Percentiles rank a stretch among this genome's conserved stretches.
phyloP scores from a whole-genome alignment of 306 rosid species.

The Casuarina cunninghamiana region DNA sequence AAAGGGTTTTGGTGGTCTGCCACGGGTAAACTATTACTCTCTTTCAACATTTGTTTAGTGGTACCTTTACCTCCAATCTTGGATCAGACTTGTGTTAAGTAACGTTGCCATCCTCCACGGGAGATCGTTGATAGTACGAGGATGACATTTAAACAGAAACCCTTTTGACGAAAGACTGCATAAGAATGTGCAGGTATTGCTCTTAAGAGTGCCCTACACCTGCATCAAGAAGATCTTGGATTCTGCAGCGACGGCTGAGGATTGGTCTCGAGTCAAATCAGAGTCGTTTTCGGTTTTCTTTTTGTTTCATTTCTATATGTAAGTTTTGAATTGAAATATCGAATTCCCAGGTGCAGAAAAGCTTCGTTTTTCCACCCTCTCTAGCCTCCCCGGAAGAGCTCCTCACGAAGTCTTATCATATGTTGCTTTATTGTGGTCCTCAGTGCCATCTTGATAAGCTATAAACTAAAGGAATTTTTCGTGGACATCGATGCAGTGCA shows the following conservation, averaged over 20 bases:
- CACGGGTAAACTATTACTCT: neutral
- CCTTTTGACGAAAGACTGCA: neutral
- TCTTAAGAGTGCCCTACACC: neutral
- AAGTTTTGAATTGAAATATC: neutral
- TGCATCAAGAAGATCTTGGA: neutral
- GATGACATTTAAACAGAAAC: constrained; percentile 9
- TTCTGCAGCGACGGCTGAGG: neutral
- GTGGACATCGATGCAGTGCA: neutral
- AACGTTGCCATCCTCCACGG: neutral
- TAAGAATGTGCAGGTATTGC: neutral
- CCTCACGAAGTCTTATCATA: neutral
- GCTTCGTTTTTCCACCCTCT: no score
- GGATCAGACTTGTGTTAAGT: neutral
- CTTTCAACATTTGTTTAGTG: neutral
- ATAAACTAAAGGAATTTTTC: neutral
- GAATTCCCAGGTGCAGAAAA: no score
- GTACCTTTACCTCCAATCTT: neutral
- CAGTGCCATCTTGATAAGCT: neutral
- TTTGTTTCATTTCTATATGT: neutral
- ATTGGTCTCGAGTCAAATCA: neutral
- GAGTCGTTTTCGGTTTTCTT: neutral
- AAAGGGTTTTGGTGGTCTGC: neutral
- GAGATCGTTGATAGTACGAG: neutral
- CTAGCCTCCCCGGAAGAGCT: neutral
- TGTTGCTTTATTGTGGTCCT: neutral